Base-by-base conservation (phyloP, 495 filamentous ascomycete genomes). In the Diplogelasinospora grovesii region DNA sequence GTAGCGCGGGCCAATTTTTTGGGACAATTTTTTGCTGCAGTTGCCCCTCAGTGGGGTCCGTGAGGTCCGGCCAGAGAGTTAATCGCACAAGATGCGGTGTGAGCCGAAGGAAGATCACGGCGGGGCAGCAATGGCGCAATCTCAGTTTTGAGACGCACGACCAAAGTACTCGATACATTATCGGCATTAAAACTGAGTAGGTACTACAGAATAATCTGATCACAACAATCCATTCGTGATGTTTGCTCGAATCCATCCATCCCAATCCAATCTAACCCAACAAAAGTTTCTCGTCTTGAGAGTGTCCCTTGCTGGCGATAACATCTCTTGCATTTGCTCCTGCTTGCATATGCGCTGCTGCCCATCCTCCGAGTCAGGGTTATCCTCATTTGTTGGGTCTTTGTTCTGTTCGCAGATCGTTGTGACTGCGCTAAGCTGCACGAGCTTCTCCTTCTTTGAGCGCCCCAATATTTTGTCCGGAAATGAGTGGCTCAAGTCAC, bases 121-220 rank as follows among this genome's bases (percentile, higher is more conserved):
- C 39, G 50, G 46, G 56, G 53, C 42, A 45, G 51, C 45, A 36
- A 60, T 60, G 46, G 54, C 54, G 57, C 57, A 60, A 60, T 60
- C 48, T 50, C 36, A 41, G 40, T 24, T 41, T 25, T 34, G 36
- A 40, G 34, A 19, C 36, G 31, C 41, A 46, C 45, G 45, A 31
- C 42, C 45, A 21, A 46, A 26, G 54, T 56, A 50, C 29, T 5
- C 8, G 35, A 43, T 60, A 60, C 56, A 27, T 21, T 22, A 4
- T 26, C 40, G 42, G 43, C 35, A n/a, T n/a, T n/a, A n/a, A n/a
- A 38, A 38, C 28, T 40, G 39, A 22, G 16, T 16, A 10, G 8
- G 15, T 22, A 18, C 34, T 52, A 59, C 56, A 60, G 18, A 57
- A 60, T 47, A 56, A 31, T 6, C 3, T 8, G 19, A 32, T 36